Conservation (phyloP, 2,329 filamentous ascomycete genomes). For the Fusarium sp. region DNA sequence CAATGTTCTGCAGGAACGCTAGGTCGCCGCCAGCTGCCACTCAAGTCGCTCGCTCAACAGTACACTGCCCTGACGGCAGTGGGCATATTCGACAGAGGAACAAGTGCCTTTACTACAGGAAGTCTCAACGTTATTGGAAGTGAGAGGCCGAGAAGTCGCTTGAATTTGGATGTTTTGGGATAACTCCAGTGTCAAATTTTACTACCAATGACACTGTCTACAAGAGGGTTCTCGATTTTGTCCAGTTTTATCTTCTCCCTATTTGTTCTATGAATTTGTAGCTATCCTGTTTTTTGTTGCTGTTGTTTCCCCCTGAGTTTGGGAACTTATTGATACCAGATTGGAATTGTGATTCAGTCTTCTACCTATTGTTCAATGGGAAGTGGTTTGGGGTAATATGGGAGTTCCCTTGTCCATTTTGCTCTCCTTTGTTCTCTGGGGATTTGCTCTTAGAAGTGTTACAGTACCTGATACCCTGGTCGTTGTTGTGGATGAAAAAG, state of each 20-base stretch:
- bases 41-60: slow-evolving; percentile 36
- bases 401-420: slow-evolving; percentile 35
- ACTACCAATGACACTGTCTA: no score
- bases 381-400: slow-evolving; percentile 15
- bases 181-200: no score
- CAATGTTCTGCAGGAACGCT: slow-evolving; percentile 5
- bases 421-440: slow-evolving; percentile 25
- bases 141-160: background rate
- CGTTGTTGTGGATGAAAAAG: slow-evolving; percentile 21
- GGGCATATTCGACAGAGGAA: slow-evolving; percentile 3
- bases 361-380: slow-evolving; percentile 20
- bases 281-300: slow-evolving; percentile 5
- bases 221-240: background rate
- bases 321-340: slow-evolving; percentile 40
- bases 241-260: slow-evolving; percentile 11
- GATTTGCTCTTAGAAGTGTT: slow-evolving; percentile 24
- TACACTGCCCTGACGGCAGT: slow-evolving; percentile 21
- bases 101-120: background rate
- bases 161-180: slow-evolving; percentile 1
- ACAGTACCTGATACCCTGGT: slow-evolving; percentile 35
- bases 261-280: slow-evolving; percentile 13
- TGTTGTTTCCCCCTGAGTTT: background rate
- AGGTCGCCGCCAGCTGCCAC: slow-evolving; percentile 11
- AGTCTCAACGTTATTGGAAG: background rate
- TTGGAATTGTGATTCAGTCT: slow-evolving; percentile 36